phyloP scores from a whole-genome alignment of 192 early-diverging fungal genomes.

The Coemansia nantahalensis region DNA sequence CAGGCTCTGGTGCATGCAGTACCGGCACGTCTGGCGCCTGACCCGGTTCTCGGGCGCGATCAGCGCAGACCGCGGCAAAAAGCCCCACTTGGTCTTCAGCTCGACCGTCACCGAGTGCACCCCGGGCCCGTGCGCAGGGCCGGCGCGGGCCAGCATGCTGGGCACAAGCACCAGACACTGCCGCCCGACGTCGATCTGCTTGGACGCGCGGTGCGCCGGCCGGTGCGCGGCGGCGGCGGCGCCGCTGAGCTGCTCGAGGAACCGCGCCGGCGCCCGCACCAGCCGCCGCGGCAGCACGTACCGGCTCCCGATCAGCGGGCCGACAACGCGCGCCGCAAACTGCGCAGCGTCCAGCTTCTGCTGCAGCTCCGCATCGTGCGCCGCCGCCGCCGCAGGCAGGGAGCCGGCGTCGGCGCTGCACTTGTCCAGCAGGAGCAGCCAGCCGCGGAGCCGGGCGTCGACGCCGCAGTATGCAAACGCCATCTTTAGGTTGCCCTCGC shows the following conservation, averaged over 20 bases:
- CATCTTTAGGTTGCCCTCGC: constrained; percentile 74
- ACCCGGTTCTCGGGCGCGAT: constrained; percentile 36
- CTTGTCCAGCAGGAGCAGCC: constrained; percentile 37
- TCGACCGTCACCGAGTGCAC: constrained; percentile 47
- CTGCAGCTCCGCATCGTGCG: neutral
- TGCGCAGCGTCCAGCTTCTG: constrained; percentile 1
- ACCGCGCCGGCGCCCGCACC: constrained; percentile 10
- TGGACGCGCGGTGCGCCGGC: constrained; percentile 45
- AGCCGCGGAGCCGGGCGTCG: constrained; percentile 21
- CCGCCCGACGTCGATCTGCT: constrained; percentile 51
- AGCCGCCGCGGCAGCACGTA: constrained; percentile 48
- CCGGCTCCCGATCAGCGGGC: constrained; percentile 46
- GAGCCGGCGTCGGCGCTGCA: neutral
- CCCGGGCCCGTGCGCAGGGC: neutral
- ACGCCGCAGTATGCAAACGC: constrained; percentile 58
- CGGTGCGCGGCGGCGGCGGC: constrained; percentile 27
- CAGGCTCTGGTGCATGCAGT: constrained; percentile 71
- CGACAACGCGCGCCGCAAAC: constrained; percentile 46
- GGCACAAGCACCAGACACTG: constrained; percentile 42
- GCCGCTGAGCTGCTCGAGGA: constrained; percentile 41
- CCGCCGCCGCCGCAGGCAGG: constrained; percentile 22
- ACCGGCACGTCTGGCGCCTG: constrained; percentile 64
- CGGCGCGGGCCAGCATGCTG: constrained; percentile 43
- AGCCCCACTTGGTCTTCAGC: constrained; percentile 77
- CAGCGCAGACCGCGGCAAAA: constrained; percentile 52